A percentile compares a stretch with the other conserved stretches of the same genome.
Evolutionary conservation across 2,329 filamentous ascomycete genomes (phyloP).

Genomic region (Fusarium palustre): DNA sequence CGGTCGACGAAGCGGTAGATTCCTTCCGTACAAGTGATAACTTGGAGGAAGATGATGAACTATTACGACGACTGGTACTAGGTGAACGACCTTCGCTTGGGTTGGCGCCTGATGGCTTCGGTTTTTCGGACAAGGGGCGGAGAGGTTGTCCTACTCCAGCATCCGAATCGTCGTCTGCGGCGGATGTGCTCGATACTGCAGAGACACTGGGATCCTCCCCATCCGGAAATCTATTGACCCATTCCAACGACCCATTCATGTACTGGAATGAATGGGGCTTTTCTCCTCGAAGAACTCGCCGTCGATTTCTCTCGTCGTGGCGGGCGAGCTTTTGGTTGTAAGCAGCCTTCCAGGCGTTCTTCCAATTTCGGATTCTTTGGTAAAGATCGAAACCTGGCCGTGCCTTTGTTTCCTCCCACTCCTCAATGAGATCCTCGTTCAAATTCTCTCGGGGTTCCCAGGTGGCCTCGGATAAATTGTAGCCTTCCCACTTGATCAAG

Average conservation of each 20-base stretch:
- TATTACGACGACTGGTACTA: slow-evolving; percentile 14
- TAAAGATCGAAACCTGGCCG: slow-evolving; percentile 50
- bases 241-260: slow-evolving; percentile 42
- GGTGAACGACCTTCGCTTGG: slow-evolving; percentile 6
- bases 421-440: slow-evolving; percentile 51
- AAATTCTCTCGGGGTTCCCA: slow-evolving; percentile 66
- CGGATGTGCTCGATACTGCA: slow-evolving; percentile 9
- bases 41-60: slow-evolving; percentile 2
- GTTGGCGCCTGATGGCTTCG: slow-evolving; percentile 1
- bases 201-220: slow-evolving; percentile 9
- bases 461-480: slow-evolving; percentile 51
- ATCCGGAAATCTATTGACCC: slow-evolving; percentile 24
- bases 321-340: slow-evolving; percentile 50
- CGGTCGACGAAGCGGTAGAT: neutral
- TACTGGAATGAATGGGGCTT: slow-evolving; percentile 39
- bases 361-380: slow-evolving; percentile 56
- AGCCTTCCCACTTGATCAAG: slow-evolving; percentile 55
- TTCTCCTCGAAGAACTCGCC: slow-evolving; percentile 55
- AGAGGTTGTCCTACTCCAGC: slow-evolving; percentile 3
- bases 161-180: slow-evolving; percentile 8
- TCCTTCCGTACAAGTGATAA: neutral
- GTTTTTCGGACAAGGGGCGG: slow-evolving; percentile 8
- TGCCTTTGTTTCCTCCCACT: slow-evolving; percentile 60
- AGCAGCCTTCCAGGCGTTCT: slow-evolving; percentile 49
- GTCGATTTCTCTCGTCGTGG: slow-evolving; percentile 59